phyloP scores from a whole-genome alignment of 1,284 basidiomycete species.

The Sphaerobolus stellatus region DNA sequence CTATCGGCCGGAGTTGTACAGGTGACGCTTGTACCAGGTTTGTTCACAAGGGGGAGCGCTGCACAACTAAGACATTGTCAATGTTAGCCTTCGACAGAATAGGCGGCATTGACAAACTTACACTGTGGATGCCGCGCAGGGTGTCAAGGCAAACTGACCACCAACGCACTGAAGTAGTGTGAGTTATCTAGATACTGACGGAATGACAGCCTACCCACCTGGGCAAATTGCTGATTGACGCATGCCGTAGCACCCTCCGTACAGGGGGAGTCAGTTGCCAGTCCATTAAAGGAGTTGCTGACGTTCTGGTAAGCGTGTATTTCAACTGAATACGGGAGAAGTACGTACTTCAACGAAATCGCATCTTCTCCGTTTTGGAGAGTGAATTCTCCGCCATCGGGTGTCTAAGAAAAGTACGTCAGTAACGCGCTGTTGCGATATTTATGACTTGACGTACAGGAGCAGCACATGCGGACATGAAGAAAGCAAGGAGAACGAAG shows the following conservation, averaged over 20 bases:
- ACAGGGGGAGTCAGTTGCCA: slow-evolving; percentile 14
- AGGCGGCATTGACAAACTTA: too few relatives aligned
- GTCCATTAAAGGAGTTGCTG: slow-evolving; percentile 16
- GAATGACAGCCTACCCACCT: slow-evolving; percentile 13
- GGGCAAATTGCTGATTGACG: slow-evolving; percentile 37
- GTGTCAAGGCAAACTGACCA: slow-evolving; percentile 34
- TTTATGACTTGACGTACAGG: too few relatives aligned
- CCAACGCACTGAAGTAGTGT: slow-evolving; percentile 26
- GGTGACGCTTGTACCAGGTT: slow-evolving; percentile 46
- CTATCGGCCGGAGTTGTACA: slow-evolving; percentile 48
- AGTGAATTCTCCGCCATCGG: too few relatives aligned
- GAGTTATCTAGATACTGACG: not conserved
- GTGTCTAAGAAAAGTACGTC: too few relatives aligned
- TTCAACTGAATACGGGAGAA: too few relatives aligned
- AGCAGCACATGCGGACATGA: too few relatives aligned
- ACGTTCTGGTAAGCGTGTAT: not conserved
- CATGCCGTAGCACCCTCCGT: slow-evolving; percentile 47
- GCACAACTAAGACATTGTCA: slow-evolving; percentile 46
- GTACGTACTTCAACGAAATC: slow-evolving; percentile 17
- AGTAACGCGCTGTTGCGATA: too few relatives aligned
- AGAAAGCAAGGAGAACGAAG: too few relatives aligned
- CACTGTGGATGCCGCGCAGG: slow-evolving; percentile 43
- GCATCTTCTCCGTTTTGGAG: slow-evolving; percentile 23
- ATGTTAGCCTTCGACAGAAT: too few relatives aligned
- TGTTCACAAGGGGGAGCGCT: slow-evolving; percentile 53